Evolutionary conservation across 2,329 filamentous ascomycete species (phyloP), one percentile per base, ranked within the genome.

Genomic region (Clonostachys chloroleuca): DNA sequence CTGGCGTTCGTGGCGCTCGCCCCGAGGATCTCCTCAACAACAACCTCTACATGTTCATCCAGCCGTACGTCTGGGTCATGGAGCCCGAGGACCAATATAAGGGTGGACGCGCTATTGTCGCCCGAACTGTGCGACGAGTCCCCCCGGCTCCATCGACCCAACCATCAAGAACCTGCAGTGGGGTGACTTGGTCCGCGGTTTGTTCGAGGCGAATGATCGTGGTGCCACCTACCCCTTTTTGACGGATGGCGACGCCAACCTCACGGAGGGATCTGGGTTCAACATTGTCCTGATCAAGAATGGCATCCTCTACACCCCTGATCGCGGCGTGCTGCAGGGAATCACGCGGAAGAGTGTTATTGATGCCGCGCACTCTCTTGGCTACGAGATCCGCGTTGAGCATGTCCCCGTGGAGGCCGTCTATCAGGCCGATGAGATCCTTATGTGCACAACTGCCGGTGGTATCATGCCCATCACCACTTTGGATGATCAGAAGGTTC

Each of bases 371-470:
- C 51, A 51, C 2, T 47, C 48, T 0, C 56, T 61, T 4, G 62
- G 61, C 0, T 51, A 68, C 36, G 61, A 67, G 24, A 57, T 71
- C 6, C 63, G 60, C 5, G 46, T 69, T 30, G 67, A 74, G 53
- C 49, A 62, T 24, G 69, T 77, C 5, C 72, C 72, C 0, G 58
- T 73, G 1, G 62, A 70, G 13, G 10, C 62, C 35, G 64, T 59
- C 0, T 77, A 75, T 42, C 44, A 65, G 7, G 58, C 61, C 0
- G 74, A 78, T 47, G 75, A 78, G 59, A 64, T 77, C 5, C 69
- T 78, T 33, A 76, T 77, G 73, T 75, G 66, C 49, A 78, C 74
- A 0, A 78, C 75, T 13, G 74, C 75, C 0, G 75, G 75, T 2
- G 75, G 75, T 0, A 66, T 78, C 16, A 78, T 78, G 74, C 74